Percentiles rank a stretch among this genome's conserved stretches.
Conservation (phyloP, 495 filamentous ascomycete species). For the Achaetomiella virescens region DNA sequence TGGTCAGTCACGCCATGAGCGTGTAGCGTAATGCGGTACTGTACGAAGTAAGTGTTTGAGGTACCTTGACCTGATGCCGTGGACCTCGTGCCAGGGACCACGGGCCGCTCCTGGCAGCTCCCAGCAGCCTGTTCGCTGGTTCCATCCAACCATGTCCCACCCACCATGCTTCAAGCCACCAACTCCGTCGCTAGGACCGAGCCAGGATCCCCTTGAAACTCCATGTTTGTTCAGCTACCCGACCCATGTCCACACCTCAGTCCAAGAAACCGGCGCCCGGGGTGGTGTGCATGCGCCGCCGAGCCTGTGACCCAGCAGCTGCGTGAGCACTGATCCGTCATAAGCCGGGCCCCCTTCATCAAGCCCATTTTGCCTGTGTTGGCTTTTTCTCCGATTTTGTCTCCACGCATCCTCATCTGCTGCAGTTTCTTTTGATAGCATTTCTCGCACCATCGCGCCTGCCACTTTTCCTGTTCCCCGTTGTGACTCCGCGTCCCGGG, state of each 20-base stretch:
- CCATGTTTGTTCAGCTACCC: constrained; percentile 1
- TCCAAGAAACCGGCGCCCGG: background rate
- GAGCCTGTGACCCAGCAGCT: constrained; percentile 26
- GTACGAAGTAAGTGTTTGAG: no score
- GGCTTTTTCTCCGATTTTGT: constrained; percentile 3
- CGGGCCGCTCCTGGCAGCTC: constrained; percentile 3
- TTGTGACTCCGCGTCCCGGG: background rate
- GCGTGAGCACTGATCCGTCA: constrained; percentile 23
- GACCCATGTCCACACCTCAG: background rate
- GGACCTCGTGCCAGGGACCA: background rate
- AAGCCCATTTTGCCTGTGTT: constrained; percentile 2
- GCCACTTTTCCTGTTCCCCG: no score
- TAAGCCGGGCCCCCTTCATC: constrained; percentile 18
- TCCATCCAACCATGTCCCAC: constrained; percentile 13
- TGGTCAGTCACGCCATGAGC: no score
- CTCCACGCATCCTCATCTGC: background rate
- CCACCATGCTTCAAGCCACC: constrained; percentile 9
- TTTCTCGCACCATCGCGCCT: no score
- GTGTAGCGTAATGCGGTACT: no score
- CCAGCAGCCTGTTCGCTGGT: constrained; percentile 11
- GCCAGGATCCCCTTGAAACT: constrained; percentile 5
- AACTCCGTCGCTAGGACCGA: constrained; percentile 9
- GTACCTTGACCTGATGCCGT: no score
- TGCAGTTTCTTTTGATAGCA: no score
- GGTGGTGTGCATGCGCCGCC: constrained; percentile 13